Evolutionary conservation across 805 yeast species (phyloP).

Genomic region (Candida awuae): DNA sequence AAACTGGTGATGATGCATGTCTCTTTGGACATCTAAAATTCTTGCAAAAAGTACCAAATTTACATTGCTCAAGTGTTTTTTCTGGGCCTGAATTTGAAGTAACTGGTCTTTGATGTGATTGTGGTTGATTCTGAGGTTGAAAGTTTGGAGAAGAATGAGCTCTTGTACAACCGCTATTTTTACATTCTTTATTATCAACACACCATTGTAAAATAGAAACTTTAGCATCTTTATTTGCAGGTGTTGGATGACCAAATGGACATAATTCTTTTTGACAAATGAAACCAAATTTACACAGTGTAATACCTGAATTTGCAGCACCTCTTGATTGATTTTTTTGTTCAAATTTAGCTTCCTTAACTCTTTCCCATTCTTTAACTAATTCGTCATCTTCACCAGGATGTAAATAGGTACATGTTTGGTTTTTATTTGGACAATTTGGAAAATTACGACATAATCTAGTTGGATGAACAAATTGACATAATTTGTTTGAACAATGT

Average conservation of each 20-base stretch:
- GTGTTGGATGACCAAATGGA: conserved; percentile 89
- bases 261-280: conserved; percentile 72
- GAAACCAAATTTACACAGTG: conserved; percentile 68
- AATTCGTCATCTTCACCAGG: conserved; percentile 77
- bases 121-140: conserved; percentile 22
- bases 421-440: conserved; percentile 69
- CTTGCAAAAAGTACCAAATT: conserved; percentile 68
- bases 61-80: conserved; percentile 70
- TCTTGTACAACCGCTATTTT: conserved; percentile 51
- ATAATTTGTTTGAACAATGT: conserved; percentile 55
- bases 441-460: conserved; percentile 68
- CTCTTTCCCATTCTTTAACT: conserved; percentile 58
- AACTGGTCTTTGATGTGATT: no score
- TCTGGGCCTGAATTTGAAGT: conserved; percentile 24
- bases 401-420: conserved; percentile 76
- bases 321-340: conserved; percentile 9
- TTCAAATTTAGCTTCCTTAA: conserved; percentile 30
- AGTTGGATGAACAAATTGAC: conserved; percentile 75
- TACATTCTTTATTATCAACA: conserved; percentile 56
- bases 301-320: conserved; percentile 33
- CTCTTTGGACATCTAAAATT: conserved; percentile 73
- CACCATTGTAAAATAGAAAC: conserved; percentile 72
- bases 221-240: conserved; percentile 66
- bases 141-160: conserved; percentile 77
- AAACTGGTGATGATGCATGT: conserved; percentile 65